phyloP scores from a whole-genome alignment of 164 flowering plant species.

The Piper longum region DNA sequence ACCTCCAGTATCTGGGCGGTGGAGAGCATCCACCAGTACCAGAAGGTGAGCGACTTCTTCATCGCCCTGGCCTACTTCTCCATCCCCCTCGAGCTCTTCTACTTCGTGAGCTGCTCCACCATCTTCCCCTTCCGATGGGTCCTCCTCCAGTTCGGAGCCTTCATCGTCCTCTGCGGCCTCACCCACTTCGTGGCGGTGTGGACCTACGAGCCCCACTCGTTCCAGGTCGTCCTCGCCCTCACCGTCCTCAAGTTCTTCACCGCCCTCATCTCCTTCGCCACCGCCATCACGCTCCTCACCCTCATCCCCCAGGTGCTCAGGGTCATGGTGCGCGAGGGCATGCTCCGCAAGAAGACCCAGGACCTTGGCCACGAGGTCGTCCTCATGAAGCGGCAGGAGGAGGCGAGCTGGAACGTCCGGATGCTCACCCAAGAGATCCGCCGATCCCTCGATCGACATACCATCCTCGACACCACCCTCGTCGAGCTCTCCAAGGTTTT shows the following conservation, averaged over 20 bases:
- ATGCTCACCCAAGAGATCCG: slow-evolving; percentile 14
- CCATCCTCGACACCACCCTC: slow-evolving; percentile 12
- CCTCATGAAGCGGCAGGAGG: slow-evolving; percentile 11
- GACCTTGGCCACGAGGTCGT: slow-evolving; percentile 13
- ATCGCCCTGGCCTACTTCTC: slow-evolving; percentile 21
- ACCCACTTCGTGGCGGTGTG: slow-evolving; percentile 11
- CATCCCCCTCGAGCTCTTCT: slow-evolving; percentile 17
- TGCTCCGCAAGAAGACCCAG: slow-evolving; percentile 11
- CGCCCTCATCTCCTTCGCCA: slow-evolving; percentile 12
- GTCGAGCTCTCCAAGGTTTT: slow-evolving; percentile 14
- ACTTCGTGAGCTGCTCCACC: slow-evolving; percentile 18
- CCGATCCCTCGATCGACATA: slow-evolving; percentile 9
- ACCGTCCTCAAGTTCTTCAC: slow-evolving; percentile 15
- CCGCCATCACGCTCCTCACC: slow-evolving; percentile 10
- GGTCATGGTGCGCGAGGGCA: slow-evolving; percentile 12
- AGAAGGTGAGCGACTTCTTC: slow-evolving; percentile 17
- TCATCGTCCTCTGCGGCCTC: slow-evolving; percentile 15
- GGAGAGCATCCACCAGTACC: slow-evolving; percentile 11
- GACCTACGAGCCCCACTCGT: slow-evolving; percentile 9
- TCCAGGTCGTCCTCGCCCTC: slow-evolving; percentile 7
- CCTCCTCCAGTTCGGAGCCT: slow-evolving; percentile 11
- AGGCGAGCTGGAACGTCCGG: slow-evolving; percentile 13
- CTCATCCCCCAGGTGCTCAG: slow-evolving; percentile 9
- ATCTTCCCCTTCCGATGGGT: slow-evolving; percentile 17
- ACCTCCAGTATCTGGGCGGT: slow-evolving; percentile 7